phyloP scores from a whole-genome alignment of 2,329 filamentous ascomycete species.

The Penicillium sp. region DNA sequence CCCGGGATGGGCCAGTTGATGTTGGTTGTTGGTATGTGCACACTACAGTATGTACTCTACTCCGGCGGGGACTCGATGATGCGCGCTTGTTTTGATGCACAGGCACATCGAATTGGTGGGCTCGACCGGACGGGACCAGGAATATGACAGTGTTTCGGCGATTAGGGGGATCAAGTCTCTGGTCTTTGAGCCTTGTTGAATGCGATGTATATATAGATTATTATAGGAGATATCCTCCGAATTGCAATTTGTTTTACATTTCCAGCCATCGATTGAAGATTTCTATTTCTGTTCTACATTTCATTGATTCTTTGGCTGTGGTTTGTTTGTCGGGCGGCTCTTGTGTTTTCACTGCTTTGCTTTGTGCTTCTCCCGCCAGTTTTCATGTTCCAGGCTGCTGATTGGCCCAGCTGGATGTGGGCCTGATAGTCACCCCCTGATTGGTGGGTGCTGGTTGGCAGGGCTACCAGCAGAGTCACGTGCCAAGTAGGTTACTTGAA shows the following conservation, averaged over 20 bases:
- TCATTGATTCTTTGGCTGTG: slow-evolving; percentile 5
- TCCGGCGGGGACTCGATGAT: slow-evolving; percentile 26
- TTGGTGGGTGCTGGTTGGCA: slow-evolving; percentile 29
- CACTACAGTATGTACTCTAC: neutral
- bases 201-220: neutral
- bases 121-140: neutral
- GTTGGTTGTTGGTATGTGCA: slow-evolving; percentile 12
- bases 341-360: neutral
- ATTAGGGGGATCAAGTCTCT: neutral
- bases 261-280: too few species aligned
- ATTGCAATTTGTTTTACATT: neutral
- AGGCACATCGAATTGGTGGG: slow-evolving; percentile 14
- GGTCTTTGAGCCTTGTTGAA: neutral
- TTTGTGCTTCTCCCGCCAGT: neutral
- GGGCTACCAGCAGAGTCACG: slow-evolving; percentile 28
- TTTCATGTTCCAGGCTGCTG: slow-evolving; percentile 10
- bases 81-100: slow-evolving; percentile 28
- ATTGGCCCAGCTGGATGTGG: slow-evolving; percentile 26
- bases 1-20: slow-evolving; percentile 12
- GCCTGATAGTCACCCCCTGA: neutral
- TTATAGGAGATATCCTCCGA: neutral
- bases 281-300: neutral
- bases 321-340: slow-evolving; percentile 11
- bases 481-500: slow-evolving; percentile 11
- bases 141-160: neutral